Conservation (phyloP, 768 basidiomycete species). For the Termitomyces sp. region DNA sequence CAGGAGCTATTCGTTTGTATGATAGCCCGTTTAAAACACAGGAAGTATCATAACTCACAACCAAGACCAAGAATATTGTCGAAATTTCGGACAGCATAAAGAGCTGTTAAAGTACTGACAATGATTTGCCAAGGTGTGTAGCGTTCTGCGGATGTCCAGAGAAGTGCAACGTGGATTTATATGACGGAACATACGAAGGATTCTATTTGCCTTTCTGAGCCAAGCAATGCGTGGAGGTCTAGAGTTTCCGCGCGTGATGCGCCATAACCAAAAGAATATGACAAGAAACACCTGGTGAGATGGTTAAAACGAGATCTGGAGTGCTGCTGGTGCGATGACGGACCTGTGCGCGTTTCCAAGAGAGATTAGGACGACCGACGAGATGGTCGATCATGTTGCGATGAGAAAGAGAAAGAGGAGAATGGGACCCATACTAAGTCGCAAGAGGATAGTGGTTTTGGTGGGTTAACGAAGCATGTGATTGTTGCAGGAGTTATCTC, state of each 20-base stretch:
- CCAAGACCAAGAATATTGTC: slow-evolving; percentile 83
- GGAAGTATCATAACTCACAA: slow-evolving; percentile 46
- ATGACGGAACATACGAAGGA: slow-evolving; percentile 47
- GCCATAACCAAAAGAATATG: slow-evolving; percentile 88
- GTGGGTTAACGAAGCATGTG: slow-evolving; percentile 18
- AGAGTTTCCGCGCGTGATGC: slow-evolving; percentile 64
- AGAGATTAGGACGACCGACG: slow-evolving; percentile 80
- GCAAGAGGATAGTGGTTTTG: not conserved
- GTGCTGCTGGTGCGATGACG: slow-evolving; percentile 11
- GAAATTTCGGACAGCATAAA: slow-evolving; percentile 82
- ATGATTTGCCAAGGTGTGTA: slow-evolving; percentile 98
- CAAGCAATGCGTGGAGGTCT: slow-evolving; percentile 67
- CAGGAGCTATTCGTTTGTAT: slow-evolving; percentile 62
- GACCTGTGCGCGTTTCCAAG: slow-evolving; percentile 89
- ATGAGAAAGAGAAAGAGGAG: slow-evolving; percentile 4
- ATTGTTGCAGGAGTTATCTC: slow-evolving; percentile 5
- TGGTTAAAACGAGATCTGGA: not conserved
- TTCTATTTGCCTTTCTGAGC: slow-evolving; percentile 57
- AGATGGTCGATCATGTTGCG: slow-evolving; percentile 88
- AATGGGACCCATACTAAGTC: slow-evolving; percentile 3
- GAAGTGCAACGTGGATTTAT: not conserved
- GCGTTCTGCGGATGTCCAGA: slow-evolving; percentile 43
- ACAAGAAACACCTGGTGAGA: slow-evolving; percentile 77
- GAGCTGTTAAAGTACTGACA: slow-evolving; percentile 76
- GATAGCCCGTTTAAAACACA: not conserved